These are phyloP conservation scores for Nakaseomyces nivariensis DNA, from an alignment of 1,139 yeast genomes.

Conservation along the genomic window DNA sequence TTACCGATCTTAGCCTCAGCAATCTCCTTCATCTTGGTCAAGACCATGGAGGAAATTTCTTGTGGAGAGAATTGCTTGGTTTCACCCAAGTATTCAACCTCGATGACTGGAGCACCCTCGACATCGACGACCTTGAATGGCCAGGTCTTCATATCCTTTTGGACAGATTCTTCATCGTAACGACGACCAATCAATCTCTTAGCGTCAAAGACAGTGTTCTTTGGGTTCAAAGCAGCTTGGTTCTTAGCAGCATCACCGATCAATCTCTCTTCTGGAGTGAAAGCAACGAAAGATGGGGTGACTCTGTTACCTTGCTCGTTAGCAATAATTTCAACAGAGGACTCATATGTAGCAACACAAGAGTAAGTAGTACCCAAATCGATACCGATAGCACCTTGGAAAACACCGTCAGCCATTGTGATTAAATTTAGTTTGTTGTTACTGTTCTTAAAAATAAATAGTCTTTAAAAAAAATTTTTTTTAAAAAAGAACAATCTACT, in stretches of 20 bases:
- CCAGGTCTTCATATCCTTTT: slow-evolving; percentile 81
- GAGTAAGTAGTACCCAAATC: slow-evolving; percentile 97
- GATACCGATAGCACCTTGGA: slow-evolving; percentile 98
- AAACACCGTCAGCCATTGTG: slow-evolving; percentile 87
- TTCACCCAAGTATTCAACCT: slow-evolving; percentile 90
- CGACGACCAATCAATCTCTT: slow-evolving; percentile 97
- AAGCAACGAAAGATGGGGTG: slow-evolving; percentile 96
- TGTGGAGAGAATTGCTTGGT: slow-evolving; percentile 90
- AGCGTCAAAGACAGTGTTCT: slow-evolving; percentile 93
- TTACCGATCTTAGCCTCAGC: slow-evolving; percentile 94
- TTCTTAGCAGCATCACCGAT: slow-evolving; percentile 70
- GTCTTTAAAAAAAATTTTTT: background rate
- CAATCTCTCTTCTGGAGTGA: slow-evolving; percentile 73
- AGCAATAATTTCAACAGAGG: slow-evolving; percentile 87
- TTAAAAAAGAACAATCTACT: background rate
- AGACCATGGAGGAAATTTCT: slow-evolving; percentile 93
- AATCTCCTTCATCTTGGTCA: slow-evolving; percentile 95
- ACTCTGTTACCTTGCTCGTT: slow-evolving; percentile 99
- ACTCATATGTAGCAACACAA: slow-evolving; percentile 87
- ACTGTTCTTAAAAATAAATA: background rate
- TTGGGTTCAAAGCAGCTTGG: slow-evolving; percentile 97
- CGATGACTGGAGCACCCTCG: slow-evolving; percentile 81
- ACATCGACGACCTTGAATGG: slow-evolving; percentile 88
- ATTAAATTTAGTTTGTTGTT: slow-evolving; percentile 15
- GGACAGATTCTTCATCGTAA: slow-evolving; percentile 82